Percentiles rank a stretch among this genome's conserved stretches.
Conservation (phyloP, 2,329 filamentous ascomycete genomes). For the Onygenales sp. region DNA sequence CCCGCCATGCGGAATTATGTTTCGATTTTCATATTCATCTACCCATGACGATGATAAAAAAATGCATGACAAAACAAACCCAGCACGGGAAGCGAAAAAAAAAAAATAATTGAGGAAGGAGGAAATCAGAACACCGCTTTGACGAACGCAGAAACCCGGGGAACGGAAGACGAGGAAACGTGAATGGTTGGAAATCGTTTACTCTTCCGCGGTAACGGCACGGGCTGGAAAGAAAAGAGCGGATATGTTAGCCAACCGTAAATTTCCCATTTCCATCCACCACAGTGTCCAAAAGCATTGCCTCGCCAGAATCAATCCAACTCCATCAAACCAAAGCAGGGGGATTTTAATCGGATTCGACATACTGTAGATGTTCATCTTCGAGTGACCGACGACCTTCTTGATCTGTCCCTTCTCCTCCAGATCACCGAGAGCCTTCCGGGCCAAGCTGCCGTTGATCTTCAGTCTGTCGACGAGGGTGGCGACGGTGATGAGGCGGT, state of each 20-base stretch:
- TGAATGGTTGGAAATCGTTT: conserved; percentile 23
- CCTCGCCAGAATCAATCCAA: background rate
- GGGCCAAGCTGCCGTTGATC: conserved; percentile 97
- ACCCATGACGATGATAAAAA: conserved; percentile 1
- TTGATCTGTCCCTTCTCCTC: conserved; percentile 99
- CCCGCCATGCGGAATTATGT: background rate
- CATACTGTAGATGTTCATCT: conserved; percentile 96
- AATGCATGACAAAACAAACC: too few relatives aligned
- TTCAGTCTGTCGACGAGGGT: conserved; percentile 99
- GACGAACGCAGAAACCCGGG: conserved; percentile 14
- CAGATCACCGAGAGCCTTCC: conserved; percentile 79
- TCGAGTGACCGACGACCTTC: conserved; percentile 92
- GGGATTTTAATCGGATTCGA: conserved; percentile 18
- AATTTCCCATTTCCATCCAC: too few relatives aligned
- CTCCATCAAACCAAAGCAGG: background rate
- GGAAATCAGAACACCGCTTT: conserved; percentile 16
- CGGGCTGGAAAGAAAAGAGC: conserved; percentile 22
- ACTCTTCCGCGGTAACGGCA: conserved; percentile 34
- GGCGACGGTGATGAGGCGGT: conserved; percentile 97
- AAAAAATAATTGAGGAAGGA: conserved; percentile 19
- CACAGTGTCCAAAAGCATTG: too few relatives aligned
- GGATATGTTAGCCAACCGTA: conserved; percentile 1
- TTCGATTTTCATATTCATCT: conserved; percentile 1
- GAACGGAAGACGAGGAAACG: conserved; percentile 19
- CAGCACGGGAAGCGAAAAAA: conserved; percentile 11